Conservation (phyloP, 352 stramenopile genomes). For the Albugo candida region DNA sequence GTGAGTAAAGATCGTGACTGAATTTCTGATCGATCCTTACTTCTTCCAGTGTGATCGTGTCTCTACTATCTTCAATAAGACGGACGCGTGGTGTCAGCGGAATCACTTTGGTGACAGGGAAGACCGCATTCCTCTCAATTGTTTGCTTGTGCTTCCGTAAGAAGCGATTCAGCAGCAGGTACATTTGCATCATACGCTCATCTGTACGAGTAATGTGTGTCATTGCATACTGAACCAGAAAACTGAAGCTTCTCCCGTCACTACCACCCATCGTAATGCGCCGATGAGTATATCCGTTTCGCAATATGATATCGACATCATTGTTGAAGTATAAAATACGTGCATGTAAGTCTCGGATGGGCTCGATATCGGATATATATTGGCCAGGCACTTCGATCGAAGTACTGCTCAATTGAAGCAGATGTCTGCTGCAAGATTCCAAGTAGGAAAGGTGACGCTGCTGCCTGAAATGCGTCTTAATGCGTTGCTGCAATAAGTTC, state of each 20-base stretch:
- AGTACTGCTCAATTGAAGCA: constrained; percentile 74
- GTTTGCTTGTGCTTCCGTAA: constrained; percentile 76
- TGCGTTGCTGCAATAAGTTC: constrained; percentile 63
- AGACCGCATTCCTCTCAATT: constrained; percentile 72
- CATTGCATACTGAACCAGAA: constrained; percentile 85
- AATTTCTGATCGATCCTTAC: constrained; percentile 9
- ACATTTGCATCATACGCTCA: constrained; percentile 88
- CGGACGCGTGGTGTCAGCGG: constrained; percentile 81
- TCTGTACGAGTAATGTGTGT: constrained; percentile 86
- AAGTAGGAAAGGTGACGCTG: constrained; percentile 55
- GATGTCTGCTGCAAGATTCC: constrained; percentile 75
- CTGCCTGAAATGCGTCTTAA: constrained; percentile 53
- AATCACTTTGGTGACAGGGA: constrained; percentile 83
- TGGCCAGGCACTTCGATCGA: constrained; percentile 84
- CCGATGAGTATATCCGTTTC: constrained; percentile 82
- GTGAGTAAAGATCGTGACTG: neutral
- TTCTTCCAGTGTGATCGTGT: constrained; percentile 73
- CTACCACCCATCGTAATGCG: constrained; percentile 78
- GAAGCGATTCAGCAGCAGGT: constrained; percentile 75
- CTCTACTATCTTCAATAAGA: constrained; percentile 65
- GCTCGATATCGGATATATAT: constrained; percentile 82
- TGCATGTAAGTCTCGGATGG: constrained; percentile 82
- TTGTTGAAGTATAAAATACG: constrained; percentile 81
- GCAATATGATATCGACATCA: constrained; percentile 62
- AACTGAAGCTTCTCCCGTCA: constrained; percentile 78